These are phyloP conservation scores for Myotisia sp. DNA, from an alignment of 2,329 filamentous ascomycete species.

Conservation along the genomic window DNA sequence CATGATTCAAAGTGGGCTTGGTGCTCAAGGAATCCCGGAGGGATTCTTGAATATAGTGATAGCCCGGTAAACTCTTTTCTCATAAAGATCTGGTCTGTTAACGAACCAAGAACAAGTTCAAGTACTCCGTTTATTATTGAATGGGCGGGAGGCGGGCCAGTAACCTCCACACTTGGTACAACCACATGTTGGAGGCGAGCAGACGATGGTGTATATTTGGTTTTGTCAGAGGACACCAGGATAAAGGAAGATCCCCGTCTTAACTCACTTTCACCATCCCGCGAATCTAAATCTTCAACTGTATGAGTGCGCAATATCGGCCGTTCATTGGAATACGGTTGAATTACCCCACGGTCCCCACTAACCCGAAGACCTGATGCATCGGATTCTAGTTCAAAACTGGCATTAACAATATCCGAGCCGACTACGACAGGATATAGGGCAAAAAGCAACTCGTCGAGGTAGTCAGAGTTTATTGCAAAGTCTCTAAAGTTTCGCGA, in stretches of 20 bases:
- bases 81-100: slow-evolving; percentile 69
- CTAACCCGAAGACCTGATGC: slow-evolving; percentile 73
- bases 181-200: slow-evolving; percentile 51
- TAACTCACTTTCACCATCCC: slow-evolving; percentile 32
- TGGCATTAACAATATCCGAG: slow-evolving; percentile 65
- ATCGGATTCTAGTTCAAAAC: slow-evolving; percentile 73
- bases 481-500: slow-evolving; percentile 74
- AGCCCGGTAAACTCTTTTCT: slow-evolving; percentile 88
- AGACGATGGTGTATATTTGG: slow-evolving; percentile 43
- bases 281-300: slow-evolving; percentile 37
- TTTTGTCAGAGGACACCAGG: slow-evolving; percentile 59
- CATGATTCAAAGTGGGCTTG: slow-evolving; percentile 93
- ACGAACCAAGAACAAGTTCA: slow-evolving; percentile 63
- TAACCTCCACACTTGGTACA: slow-evolving; percentile 40
- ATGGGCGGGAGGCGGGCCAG: slow-evolving; percentile 43
- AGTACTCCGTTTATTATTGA: slow-evolving; percentile 61
- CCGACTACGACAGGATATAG: slow-evolving; percentile 82
- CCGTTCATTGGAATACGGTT: slow-evolving; percentile 50
- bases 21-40: slow-evolving; percentile 85
- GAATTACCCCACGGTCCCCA: slow-evolving; percentile 69
- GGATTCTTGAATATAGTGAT: slow-evolving; percentile 70
- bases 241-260: slow-evolving; percentile 83
- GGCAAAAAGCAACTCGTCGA: slow-evolving; percentile 62
- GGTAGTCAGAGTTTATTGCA: slow-evolving; percentile 62
- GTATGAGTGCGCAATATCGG: slow-evolving; percentile 64